Percentiles rank a stretch among this genome's conserved stretches.
Evolutionary conservation across 192 early-diverging fungal species (phyloP).

Genomic region (Backusella mclennaniae): DNA sequence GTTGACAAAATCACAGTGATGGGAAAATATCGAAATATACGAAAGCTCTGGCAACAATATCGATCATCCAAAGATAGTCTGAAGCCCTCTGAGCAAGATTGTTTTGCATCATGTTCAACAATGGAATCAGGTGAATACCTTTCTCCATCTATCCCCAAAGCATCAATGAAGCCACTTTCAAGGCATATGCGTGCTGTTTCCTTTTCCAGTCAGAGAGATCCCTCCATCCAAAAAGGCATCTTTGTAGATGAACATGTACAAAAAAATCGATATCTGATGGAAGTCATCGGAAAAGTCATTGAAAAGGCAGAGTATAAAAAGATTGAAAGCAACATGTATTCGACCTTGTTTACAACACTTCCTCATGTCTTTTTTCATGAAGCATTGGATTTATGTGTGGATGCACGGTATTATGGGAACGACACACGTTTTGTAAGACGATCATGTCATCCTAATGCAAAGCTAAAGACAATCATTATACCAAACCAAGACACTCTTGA

Average conservation of each 20-base stretch:
- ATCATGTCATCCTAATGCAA: slow-evolving; percentile 66
- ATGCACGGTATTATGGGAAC: slow-evolving; percentile 64
- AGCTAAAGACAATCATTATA: slow-evolving; percentile 57
- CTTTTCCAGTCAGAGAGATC: not conserved
- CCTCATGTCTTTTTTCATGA: slow-evolving; percentile 68
- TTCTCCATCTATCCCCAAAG: not conserved
- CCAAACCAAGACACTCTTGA: slow-evolving; percentile 44
- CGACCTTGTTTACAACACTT: slow-evolving; percentile 57
- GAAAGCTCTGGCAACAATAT: slow-evolving; percentile 7
- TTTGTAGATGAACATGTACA: slow-evolving; percentile 34
- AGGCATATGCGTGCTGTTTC: not conserved
- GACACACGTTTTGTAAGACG: slow-evolving; percentile 68
- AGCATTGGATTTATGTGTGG: slow-evolving; percentile 63
- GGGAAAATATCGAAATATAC: not conserved
- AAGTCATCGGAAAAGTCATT: slow-evolving; percentile 72
- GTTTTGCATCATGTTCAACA: not conserved
- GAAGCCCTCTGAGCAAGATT: not conserved
- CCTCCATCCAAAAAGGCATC: slow-evolving; percentile 2
- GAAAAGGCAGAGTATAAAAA: slow-evolving; percentile 65
- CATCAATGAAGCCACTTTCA: not conserved
- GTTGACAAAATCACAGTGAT: not conserved
- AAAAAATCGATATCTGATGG: slow-evolving; percentile 59
- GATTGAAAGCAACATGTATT: slow-evolving; percentile 57
- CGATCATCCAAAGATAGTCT: not conserved
- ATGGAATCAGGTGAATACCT: not conserved